phyloP scores from a whole-genome alignment of 1,284 basidiomycete species.

The Porogramme epimiltina region DNA sequence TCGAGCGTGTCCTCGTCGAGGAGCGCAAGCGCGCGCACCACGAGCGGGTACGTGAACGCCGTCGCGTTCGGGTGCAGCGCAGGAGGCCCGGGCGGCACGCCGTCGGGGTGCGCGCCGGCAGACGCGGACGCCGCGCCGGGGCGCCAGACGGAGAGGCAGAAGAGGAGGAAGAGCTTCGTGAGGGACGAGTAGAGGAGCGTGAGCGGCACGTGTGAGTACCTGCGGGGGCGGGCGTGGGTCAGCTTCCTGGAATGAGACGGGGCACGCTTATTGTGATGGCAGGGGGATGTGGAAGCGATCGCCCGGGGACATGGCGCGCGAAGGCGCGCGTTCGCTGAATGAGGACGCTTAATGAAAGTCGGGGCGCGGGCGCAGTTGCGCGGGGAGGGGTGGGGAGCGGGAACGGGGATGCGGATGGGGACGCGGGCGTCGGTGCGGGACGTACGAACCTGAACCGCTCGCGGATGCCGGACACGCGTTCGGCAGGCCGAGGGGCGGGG shows the following conservation, averaged over 20 bases:
- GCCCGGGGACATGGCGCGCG: not conserved
- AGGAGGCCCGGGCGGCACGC: not conserved
- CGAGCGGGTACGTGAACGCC: slow-evolving; percentile 32
- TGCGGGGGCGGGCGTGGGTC: slow-evolving; percentile 27
- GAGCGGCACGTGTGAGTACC: slow-evolving; percentile 75
- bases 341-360: too few species aligned
- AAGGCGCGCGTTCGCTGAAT: not conserved
- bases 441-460: slow-evolving; percentile 56
- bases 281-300: not conserved
- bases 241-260: not conserved
- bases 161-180: slow-evolving; percentile 83
- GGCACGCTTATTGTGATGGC: not conserved
- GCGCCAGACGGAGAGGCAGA: slow-evolving; percentile 84
- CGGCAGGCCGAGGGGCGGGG: slow-evolving; percentile 2
- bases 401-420: too few species aligned
- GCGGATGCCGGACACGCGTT: slow-evolving; percentile 51
- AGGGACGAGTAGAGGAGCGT: slow-evolving; percentile 86
- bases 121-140: slow-evolving; percentile 39
- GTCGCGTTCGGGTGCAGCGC: slow-evolving; percentile 26
- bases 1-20: slow-evolving; percentile 73
- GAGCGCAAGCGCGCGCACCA: slow-evolving; percentile 44
- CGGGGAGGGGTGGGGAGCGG: too few species aligned
- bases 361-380: too few species aligned
- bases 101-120: not conserved
- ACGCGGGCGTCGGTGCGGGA: too few species aligned